Evolutionary conservation across 345 rosid species (phyloP).

Genomic region (Ceriops tagal): DNA sequence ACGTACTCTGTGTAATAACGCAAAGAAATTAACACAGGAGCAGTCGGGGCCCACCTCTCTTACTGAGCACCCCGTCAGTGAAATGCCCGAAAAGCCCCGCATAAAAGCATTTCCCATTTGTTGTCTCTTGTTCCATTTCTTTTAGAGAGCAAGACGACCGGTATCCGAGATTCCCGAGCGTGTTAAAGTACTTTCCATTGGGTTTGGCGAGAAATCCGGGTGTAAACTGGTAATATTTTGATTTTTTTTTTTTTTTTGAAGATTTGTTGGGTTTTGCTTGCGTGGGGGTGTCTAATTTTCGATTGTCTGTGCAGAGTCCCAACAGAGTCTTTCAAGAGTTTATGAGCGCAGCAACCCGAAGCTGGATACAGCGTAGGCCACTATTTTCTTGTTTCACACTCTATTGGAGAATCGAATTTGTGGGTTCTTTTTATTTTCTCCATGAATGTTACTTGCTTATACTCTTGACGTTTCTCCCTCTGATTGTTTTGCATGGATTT

Average conservation of each 20-base stretch:
- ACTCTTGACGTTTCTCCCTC: neutral
- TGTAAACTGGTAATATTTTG: neutral
- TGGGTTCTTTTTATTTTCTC: neutral
- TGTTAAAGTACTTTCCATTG: neutral
- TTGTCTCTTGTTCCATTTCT: too few species aligned
- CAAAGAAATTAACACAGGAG: too few species aligned
- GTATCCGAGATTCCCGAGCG: neutral
- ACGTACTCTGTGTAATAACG: too few species aligned
- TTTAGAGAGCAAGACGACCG: too few species aligned
- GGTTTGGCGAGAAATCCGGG: slow-evolving; percentile 4
- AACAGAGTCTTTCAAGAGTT: slow-evolving; percentile 38
- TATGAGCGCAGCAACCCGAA: slow-evolving; percentile 76
- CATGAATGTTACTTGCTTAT: neutral
- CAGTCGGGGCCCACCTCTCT: too few species aligned
- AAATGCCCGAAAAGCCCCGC: too few species aligned
- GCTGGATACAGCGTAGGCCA: slow-evolving; percentile 43
- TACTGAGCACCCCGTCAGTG: too few species aligned
- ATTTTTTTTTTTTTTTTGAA: neutral
- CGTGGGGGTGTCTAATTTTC: slow-evolving; percentile 26
- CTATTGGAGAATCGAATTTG: neutral
- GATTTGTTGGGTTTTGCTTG: neutral
- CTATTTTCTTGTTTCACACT: slow-evolving; percentile 1
- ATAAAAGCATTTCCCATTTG: too few species aligned
- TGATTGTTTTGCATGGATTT: neutral
- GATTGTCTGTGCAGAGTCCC: slow-evolving; percentile 24